phyloP scores from a whole-genome alignment of 345 rosid species.

The Eucalyptus sideroxylon region DNA sequence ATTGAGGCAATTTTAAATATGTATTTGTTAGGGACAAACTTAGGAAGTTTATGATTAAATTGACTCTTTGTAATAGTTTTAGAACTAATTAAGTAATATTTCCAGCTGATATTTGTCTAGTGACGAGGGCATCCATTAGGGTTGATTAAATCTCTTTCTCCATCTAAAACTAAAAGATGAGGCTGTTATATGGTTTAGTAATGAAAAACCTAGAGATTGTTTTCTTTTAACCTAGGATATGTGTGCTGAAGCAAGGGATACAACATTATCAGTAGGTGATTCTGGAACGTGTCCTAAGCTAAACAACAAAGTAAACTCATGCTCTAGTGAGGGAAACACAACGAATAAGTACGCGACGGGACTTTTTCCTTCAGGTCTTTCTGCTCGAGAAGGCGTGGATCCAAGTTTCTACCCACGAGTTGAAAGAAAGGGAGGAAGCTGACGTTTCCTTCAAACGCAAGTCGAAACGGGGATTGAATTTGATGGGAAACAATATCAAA shows the following conservation, averaged over 20 bases:
- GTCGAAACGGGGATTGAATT: not conserved
- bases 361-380: not conserved
- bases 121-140: not conserved
- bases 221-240: not conserved
- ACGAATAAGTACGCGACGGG: not conserved
- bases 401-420: not conserved
- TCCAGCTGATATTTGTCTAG: not conserved
- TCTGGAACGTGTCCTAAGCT: not conserved
- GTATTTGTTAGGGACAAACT: not conserved
- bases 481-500: not conserved
- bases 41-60: not conserved
- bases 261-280: not conserved
- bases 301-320: not conserved
- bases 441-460: not conserved
- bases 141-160: not conserved
- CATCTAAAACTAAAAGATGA: not conserved
- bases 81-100: not conserved
- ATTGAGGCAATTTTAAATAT: not conserved
- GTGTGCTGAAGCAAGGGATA: not conserved
- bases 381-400: not conserved
- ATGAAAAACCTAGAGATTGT: not conserved
- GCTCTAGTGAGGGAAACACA: not conserved
- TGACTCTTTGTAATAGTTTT: fast-evolving
- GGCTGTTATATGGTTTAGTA: not conserved
- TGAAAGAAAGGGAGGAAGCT: not conserved